Base-by-base conservation (phyloP, 2,329 filamentous ascomycete species). In the Colletotrichum sp. region DNA sequence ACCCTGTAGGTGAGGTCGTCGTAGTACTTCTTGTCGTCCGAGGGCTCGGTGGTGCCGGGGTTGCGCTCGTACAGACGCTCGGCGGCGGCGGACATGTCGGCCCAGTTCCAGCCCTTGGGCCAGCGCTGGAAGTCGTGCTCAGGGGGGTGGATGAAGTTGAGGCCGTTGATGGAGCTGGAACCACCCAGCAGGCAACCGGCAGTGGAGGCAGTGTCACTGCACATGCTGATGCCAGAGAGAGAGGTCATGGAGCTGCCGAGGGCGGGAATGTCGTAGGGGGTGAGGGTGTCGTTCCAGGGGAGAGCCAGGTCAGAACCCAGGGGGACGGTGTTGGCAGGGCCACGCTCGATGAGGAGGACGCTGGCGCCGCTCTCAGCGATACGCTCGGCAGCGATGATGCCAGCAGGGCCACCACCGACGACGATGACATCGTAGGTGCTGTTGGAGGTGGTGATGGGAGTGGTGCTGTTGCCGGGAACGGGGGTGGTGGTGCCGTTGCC, bases 371-470 rank as follows among this genome's bases (percentile, higher is more conserved):
- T 80, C 79, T 86, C 84, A 8, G 82, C 83, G 12, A 86, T 80
- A 19, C 84, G 80, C 73, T 83, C 81, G 5, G 84, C 84, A 2
- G 81, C 80, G 25, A 86, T 79, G 72, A 86, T 79, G 29, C 85
- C 84, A 6, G 83, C 81, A 15, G 84, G 81, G 22, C 85, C 84
- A 29, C 81, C 85, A 52, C 85, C 84, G 2, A 83, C 84, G 12
- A 86, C 82, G 22, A 86, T 86, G 67, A 84, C 84, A 66, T 86
- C 85, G 75, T 85, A 86, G 3, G 84, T 85, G 2, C 77, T 72
- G 79, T 85, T 85, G 76, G 80, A 81, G 44, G 75, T 78, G 9
- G 57, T 64, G 63, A 70, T 70, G 12, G 63, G 62, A 36, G 81
- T 80, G 15, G 81, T 81, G 75, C 66, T 74, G 78, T 79, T 81